Base-by-base conservation (phyloP, 108 stramenopile genomes). In the Pseudonitzschia delicatissima region DNA sequence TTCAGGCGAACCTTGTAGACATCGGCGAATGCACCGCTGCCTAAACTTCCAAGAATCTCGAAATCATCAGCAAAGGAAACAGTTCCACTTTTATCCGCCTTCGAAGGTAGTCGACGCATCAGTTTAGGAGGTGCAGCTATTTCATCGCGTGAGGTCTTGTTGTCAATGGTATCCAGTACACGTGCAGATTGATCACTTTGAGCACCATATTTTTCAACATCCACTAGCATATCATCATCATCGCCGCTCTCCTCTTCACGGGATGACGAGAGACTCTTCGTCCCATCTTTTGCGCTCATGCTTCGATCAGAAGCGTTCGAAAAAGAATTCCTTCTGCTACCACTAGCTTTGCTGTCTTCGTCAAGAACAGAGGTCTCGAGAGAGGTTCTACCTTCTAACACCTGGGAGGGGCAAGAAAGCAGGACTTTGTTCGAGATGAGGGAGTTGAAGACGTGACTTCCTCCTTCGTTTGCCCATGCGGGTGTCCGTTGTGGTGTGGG, bases 1-100 rank as follows among this genome's bases (percentile, higher is more conserved):
- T 77, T 83, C 5, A 77, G 88, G 34, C 82, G 69, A n/a, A 87
- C 92, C 69, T 90, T 90, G 80, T 84, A 90, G 1, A 90, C 92
- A 52, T 90, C 89, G 2, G 88, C 88, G 69, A 90, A 90, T 25
- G 88, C 74, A 21, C 92, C 92, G 52, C 82, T 85, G 17, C 92
- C 92, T 21, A 93, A 70, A 32, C 72, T 64, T 0, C 84, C 58
- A 25, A 88, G 57, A 64, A 85, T 86, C 21, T 84, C 77, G 68
- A 93, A 93, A 58, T 83, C 77, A 12, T 72, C 67, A 32, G 69
- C 59, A 57, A 91, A 82, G 50, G 84, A 83, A 20, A 86, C 60
- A 9, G 76, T 48, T 2, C 77, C 62, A 31, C 23, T 53, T 13
- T 34, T 26, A 18, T 44, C 62, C 45, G 34, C 39, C 7, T 50